Evolutionary conservation across 2,329 filamentous ascomycete species (phyloP).

Genomic region (Ophiobolus disseminans): DNA sequence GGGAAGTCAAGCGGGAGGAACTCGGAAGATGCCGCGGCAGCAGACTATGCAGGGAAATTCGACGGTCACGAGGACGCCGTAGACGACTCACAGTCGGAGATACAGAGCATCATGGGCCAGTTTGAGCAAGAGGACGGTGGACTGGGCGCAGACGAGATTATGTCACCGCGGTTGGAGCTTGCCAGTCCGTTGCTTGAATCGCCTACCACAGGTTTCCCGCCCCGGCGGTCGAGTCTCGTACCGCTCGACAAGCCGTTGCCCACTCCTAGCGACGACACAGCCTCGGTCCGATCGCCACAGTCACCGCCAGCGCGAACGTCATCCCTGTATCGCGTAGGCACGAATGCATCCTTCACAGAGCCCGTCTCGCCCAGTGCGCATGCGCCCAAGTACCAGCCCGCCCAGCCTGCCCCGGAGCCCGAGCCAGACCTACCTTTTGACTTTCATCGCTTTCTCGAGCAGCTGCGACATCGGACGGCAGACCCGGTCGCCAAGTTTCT

Average conservation of each 20-base stretch:
- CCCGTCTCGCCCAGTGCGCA: conserved; percentile 43
- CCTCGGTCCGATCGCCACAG: conserved; percentile 30
- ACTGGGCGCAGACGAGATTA: conserved; percentile 80
- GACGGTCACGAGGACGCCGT: conserved; percentile 44
- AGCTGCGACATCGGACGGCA: conserved; percentile 94
- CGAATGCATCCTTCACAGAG: conserved; percentile 54
- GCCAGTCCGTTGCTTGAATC: conserved; percentile 78
- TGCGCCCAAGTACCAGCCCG: conserved; percentile 63
- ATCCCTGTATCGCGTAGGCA: conserved; percentile 42
- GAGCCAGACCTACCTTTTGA: conserved; percentile 92
- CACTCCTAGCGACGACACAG: conserved; percentile 29
- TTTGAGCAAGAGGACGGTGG: conserved; percentile 79
- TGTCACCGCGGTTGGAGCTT: conserved; percentile 86
- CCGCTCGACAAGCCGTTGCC: conserved; percentile 61
- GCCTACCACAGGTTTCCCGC: conserved; percentile 71
- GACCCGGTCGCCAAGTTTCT: conserved; percentile 96
- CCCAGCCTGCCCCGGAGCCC: conserved; percentile 60
- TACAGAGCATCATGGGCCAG: conserved; percentile 97
- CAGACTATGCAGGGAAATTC: conserved; percentile 58
- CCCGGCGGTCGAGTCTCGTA: conserved; percentile 85
- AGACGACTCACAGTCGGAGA: conserved; percentile 78
- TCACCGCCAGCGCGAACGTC: conserved; percentile 46
- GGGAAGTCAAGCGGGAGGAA: conserved; percentile 51
- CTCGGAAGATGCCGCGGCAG: conserved; percentile 43
- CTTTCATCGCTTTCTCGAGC: conserved; percentile 95